A percentile compares a stretch with the other conserved stretches of the same genome.
These are phyloP conservation scores for Penicillium brasilianum DNA, from an alignment of 2,329 filamentous ascomycete genomes.

Conservation along the genomic window DNA sequence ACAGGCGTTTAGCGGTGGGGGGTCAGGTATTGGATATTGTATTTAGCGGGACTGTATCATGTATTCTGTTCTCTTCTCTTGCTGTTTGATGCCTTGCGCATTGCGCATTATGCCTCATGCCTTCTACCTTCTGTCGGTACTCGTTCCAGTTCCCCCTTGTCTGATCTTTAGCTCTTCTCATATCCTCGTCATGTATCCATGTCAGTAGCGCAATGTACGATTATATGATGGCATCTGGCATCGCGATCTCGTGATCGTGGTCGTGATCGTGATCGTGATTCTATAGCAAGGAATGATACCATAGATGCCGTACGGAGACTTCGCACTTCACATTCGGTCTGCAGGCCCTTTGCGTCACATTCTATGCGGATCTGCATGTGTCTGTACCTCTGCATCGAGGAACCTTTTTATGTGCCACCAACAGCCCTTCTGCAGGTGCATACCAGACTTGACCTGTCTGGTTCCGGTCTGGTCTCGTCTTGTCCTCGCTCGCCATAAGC, in stretches of 20 bases:
- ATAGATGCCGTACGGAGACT: neutral
- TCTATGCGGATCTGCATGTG: neutral
- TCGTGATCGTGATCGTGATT: too few relatives aligned
- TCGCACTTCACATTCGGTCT: neutral
- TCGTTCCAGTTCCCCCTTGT: neutral
- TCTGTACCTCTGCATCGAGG: neutral
- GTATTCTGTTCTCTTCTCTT: slow-evolving; percentile 2
- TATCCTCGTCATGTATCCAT: slow-evolving; percentile 1
- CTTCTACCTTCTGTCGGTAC: neutral
- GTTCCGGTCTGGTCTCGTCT: neutral
- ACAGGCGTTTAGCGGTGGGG: slow-evolving; percentile 18
- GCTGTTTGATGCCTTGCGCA: neutral
- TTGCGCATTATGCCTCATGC: neutral
- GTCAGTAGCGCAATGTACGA: slow-evolving; percentile 24
- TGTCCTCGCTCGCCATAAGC: neutral
- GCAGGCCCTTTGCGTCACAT: neutral
- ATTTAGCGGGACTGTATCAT: slow-evolving; percentile 27
- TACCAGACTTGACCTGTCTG: neutral
- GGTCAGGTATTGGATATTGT: slow-evolving; percentile 21
- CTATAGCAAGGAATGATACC: neutral
- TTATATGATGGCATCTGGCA: slow-evolving; percentile 14
- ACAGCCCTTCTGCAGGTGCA: neutral
- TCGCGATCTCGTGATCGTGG: neutral
- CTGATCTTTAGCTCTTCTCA: neutral
- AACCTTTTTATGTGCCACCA: neutral